Conservation (phyloP, 1,284 basidiomycete genomes). For the Rhodotorula sp. region DNA sequence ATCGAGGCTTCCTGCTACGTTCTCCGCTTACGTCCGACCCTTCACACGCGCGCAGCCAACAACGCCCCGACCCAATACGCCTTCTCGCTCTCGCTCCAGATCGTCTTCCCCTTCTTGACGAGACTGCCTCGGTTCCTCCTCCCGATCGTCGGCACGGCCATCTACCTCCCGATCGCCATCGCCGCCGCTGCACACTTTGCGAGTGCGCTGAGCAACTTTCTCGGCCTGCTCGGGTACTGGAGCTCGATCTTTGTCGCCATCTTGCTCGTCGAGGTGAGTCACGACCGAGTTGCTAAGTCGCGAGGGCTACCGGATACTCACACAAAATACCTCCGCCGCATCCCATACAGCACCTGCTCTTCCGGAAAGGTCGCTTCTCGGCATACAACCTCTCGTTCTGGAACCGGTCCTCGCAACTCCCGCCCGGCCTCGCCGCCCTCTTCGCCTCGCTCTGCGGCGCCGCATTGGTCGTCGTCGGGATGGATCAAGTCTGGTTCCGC, state of each 20-base stretch:
- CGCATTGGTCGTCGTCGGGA: conserved; percentile 47
- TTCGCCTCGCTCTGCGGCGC: conserved; percentile 43
- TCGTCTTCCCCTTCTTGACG: conserved; percentile 63
- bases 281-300: no score
- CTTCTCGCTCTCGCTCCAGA: conserved; percentile 76
- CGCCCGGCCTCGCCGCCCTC: conserved; percentile 48
- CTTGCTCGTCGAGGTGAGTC: conserved; percentile 30
- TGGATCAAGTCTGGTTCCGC: conserved; percentile 46
- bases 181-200: conserved; percentile 47
- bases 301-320: not conserved
- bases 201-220: conserved; percentile 49
- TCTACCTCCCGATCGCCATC: conserved; percentile 55
- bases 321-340: not conserved
- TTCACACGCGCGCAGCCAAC: conserved; percentile 59
- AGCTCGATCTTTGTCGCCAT: conserved; percentile 24
- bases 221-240: conserved; percentile 43
- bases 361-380: conserved; percentile 42
- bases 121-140: conserved; percentile 81
- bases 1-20: not conserved
- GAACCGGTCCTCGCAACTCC: conserved; percentile 47
- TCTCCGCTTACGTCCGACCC: not conserved
- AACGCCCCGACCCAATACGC: conserved; percentile 80
- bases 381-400: conserved; percentile 47
- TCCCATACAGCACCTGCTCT: conserved; percentile 46
- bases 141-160: conserved; percentile 73